Conservation (phyloP, 148 eudicot genomes). For the Amaranthus cruentus region DNA sequence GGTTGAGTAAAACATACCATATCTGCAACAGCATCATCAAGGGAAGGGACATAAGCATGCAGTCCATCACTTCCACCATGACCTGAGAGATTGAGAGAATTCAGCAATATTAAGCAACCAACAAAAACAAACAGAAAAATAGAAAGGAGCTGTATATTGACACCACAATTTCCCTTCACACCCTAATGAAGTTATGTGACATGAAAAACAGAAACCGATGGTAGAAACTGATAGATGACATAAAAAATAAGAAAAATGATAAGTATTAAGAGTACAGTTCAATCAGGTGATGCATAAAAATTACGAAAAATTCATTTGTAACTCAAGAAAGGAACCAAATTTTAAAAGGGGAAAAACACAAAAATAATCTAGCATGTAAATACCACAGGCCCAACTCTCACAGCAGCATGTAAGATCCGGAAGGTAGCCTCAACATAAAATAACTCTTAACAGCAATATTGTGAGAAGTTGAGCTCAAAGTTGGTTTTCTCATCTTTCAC, state of each 20-base stretch:
- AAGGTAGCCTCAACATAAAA: not conserved
- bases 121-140: not conserved
- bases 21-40: conserved; percentile 67
- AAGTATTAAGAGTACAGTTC: not conserved
- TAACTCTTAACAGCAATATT: too few species aligned
- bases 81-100: conserved; percentile 31
- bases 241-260: not conserved
- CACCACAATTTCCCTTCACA: not conserved
- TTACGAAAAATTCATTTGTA: too few species aligned
- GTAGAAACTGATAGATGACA: not conserved
- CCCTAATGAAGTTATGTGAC: not conserved
- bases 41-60: conserved; percentile 84
- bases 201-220: not conserved
- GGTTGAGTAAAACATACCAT: conserved; percentile 37
- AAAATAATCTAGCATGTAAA: not conserved
- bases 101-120: not conserved
- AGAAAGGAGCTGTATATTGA: not conserved
- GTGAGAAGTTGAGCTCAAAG: not conserved
- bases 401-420: not conserved
- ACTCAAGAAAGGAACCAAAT: not conserved
- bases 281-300: not conserved
- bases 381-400: not conserved
- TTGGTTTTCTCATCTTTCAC: not conserved
- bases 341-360: not conserved
- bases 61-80: conserved; percentile 98